Conservation (phyloP, 176 grass and related monocot genomes). For the Avena atlantica region DNA sequence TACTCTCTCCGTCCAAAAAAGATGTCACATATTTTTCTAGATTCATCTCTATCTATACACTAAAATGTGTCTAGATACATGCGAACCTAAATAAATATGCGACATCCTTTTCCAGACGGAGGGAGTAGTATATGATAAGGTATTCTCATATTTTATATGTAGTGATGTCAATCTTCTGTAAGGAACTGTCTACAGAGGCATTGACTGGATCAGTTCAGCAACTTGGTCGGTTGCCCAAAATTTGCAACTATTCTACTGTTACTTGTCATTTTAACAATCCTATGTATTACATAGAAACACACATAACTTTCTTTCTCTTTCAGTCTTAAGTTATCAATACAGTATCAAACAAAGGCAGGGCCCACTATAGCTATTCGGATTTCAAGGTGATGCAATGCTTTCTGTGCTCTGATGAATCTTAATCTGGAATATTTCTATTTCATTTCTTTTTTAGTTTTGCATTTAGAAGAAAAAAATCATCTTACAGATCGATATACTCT, state of each 20-base stretch:
- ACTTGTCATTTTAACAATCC: conserved; percentile 18
- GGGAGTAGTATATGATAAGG: neutral
- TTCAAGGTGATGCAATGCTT: conserved; percentile 14
- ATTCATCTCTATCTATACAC: too few relatives aligned
- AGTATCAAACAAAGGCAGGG: neutral
- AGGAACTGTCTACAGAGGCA: neutral
- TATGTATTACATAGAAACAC: conserved; percentile 1
- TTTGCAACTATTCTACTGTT: conserved; percentile 8
- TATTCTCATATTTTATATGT: neutral
- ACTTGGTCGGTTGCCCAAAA: neutral
- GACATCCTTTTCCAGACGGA: too few relatives aligned
- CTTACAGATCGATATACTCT: neutral
- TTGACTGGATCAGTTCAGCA: conserved; percentile 13
- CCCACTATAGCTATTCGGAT: neutral
- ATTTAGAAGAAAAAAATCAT: neutral
- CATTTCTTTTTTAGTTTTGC: neutral
- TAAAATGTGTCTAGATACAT: too few relatives aligned
- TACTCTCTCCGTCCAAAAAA: too few relatives aligned
- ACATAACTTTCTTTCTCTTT: too few relatives aligned
- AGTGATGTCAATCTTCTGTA: neutral
- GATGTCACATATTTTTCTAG: too few relatives aligned
- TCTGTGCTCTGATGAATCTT: neutral
- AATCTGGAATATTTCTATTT: neutral
- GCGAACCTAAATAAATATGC: too few relatives aligned
- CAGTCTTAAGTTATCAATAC: neutral